Evolutionary conservation across 768 basidiomycete genomes (phyloP).

Genomic region (Lyophyllum atratum): DNA sequence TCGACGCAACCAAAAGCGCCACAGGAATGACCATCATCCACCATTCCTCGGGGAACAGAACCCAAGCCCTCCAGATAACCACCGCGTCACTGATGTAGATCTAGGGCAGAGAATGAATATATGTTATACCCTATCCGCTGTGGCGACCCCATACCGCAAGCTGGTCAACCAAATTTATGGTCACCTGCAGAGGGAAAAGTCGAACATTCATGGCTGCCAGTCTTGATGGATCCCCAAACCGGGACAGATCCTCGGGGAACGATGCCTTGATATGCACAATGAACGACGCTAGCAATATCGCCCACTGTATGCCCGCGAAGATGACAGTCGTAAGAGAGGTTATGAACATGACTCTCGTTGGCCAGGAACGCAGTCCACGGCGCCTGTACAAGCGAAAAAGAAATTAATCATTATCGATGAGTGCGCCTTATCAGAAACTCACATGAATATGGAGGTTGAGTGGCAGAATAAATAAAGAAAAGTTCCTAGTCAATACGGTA

Average conservation of each 20-base stretch:
- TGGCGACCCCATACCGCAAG: not conserved
- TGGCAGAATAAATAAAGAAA: not conserved
- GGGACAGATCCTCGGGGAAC: not conserved
- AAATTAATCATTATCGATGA: not conserved
- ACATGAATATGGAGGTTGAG: not conserved
- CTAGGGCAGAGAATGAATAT: not conserved
- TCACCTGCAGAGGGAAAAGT: not conserved
- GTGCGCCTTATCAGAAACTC: not conserved
- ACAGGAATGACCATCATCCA: not conserved
- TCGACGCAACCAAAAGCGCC: not conserved
- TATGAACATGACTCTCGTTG: not conserved
- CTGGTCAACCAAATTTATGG: not conserved
- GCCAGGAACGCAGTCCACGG: not conserved
- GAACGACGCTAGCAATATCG: not conserved
- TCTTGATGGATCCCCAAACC: not conserved
- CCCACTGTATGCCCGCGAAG: not conserved
- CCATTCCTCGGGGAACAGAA: not conserved
- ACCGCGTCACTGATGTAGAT: not conserved
- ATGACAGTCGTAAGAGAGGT: not conserved
- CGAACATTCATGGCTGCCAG: not conserved
- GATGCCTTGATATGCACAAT: not conserved
- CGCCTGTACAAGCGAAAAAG: not conserved
- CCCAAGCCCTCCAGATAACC: not conserved
- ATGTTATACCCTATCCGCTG: not conserved
- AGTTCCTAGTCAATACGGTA: not conserved